A percentile compares a stretch with the other conserved stretches of the same genome.
Conservation (phyloP, 148 eudicot genomes). For the Arbutus unedo region DNA sequence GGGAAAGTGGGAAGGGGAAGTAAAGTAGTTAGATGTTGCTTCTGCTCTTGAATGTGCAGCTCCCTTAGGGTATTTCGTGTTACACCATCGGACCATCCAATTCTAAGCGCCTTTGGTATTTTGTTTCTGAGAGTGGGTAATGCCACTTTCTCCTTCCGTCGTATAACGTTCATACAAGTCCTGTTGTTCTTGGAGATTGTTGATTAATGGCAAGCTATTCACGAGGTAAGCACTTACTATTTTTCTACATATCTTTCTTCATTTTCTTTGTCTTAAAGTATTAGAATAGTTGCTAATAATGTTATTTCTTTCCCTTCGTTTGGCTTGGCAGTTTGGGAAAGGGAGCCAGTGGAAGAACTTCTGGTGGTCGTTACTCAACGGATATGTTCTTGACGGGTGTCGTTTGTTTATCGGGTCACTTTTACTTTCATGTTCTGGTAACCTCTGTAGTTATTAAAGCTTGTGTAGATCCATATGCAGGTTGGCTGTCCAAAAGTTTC, state of each 20-base stretch:
- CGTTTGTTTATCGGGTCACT: background rate
- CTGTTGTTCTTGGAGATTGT: conserved; percentile 21
- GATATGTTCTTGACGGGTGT: conserved; percentile 4
- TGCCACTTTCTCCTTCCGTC: conserved; percentile 7
- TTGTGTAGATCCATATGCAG: conserved; percentile 1
- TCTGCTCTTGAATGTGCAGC: conserved; percentile 6
- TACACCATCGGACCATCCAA: conserved; percentile 13
- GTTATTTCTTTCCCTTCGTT: background rate
- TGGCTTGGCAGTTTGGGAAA: background rate
- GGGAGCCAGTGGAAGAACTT: conserved; percentile 16
- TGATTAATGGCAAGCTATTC: conserved; percentile 27
- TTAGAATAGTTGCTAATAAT: background rate
- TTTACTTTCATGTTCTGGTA: background rate
- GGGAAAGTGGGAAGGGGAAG: conserved; percentile 51
- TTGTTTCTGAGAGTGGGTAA: background rate
- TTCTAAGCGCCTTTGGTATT: conserved; percentile 9
- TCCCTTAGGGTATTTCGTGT: conserved; percentile 13
- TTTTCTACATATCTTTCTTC: background rate
- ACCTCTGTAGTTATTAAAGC: background rate
- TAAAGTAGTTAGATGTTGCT: conserved; percentile 18
- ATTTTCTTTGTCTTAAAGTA: background rate
- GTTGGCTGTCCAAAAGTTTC: background rate
- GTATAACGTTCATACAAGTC: background rate
- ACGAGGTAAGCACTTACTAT: conserved; percentile 25
- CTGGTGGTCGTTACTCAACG: conserved; percentile 19